Base-by-base conservation (phyloP, 179 eudicot species). In the Spergularia azorica region DNA sequence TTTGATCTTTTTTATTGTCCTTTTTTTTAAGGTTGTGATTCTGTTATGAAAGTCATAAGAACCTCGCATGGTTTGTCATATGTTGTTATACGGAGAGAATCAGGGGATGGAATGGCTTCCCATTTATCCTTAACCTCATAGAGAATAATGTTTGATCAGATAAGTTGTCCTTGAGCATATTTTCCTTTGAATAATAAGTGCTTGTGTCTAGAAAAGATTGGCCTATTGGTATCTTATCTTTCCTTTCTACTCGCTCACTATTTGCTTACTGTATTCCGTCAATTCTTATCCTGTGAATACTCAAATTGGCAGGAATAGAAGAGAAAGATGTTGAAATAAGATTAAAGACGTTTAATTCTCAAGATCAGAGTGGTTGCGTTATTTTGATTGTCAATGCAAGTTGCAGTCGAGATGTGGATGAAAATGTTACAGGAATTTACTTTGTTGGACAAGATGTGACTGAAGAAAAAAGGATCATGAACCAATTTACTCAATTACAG, bases 391-490 rank as follows among this genome's bases (percentile, higher is more conserved):
- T 88, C 66, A 93, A 87, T 78, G 90, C 97, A 36, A 89, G 95
- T 77, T 90, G 95, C 81, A 93, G 88, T 78, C 87, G 92, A 72
- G 98, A 93, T 65, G 46, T 71, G 43, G 79, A 79, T 72, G 90
- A 74, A 83, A 87, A 82, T 41, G 84, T 93, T 55, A 81, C 89
- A 3, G 97, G 95, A 21, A 82, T 92, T 77, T 92, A 95, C 86
- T 90, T 93, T 72, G 73, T 93, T 58, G 95, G 92, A 67, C 93
- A 93, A 80, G 98, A 93, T 85, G 50, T 93, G 68, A 90, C 97
- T 10, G 82, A 89, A 61, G 88, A 90, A 70, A 90, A 80, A 85
- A 67, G 80, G 72, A 88, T 90, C 50, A 74, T 80, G 83, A 89
- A 89, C 83, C 88, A 90, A 75, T 92, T 86, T 60, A 88, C 85